Evolutionary conservation across 2,329 filamentous ascomycete genomes (phyloP), one percentile per base, ranked within the genome.

Genomic region (Magnaporthiopsis poae): DNA sequence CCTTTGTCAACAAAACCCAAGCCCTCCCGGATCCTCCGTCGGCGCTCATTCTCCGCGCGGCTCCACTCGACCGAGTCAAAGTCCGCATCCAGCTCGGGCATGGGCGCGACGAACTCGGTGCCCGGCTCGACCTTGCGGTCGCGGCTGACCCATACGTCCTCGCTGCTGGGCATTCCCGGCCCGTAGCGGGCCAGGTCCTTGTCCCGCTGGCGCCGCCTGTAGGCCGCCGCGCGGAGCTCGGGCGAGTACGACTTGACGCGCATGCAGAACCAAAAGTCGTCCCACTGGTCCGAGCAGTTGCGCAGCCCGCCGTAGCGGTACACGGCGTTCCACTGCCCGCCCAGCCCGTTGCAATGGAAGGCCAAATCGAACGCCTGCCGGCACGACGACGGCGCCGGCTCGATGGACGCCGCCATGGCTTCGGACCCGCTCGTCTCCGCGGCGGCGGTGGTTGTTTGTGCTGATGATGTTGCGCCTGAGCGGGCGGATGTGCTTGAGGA

Each of bases 231-330:
- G 72, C 86, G 86, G 70, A 86, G 79, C 15, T 82, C 78, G 31
- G 85, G 83, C 0, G 82, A 77, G 73, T 87, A 87, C 1, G 84
- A 83, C 72, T 89, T 88, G 56, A 88, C 88, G 70, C 91, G 88
- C 93, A 98, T 97, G 82, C 95, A 99, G 80, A 97, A 94, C 90
- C 93, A 96, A 78, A 96, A 98, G 77, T 96, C 91, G 68, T 89
- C 85, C 92, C 94, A 97, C 69, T 92, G 88, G 71, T 96, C 90
- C 69, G 82, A 86, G 82, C 95, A 99, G 3, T 85, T 83, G 61
- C 89, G 86, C 73, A 96, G 80, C 60, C 82, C 80, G 69, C 95
- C 95, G 74, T 92, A 89, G 59, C 95, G 90, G 82, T 98, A 99
- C 56, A 98, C 85, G 73, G 92, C 88, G 73, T 90, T 92, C 82